Conservation (phyloP, 2,329 filamentous ascomycete genomes). For the Metarhizium robertsii region DNA sequence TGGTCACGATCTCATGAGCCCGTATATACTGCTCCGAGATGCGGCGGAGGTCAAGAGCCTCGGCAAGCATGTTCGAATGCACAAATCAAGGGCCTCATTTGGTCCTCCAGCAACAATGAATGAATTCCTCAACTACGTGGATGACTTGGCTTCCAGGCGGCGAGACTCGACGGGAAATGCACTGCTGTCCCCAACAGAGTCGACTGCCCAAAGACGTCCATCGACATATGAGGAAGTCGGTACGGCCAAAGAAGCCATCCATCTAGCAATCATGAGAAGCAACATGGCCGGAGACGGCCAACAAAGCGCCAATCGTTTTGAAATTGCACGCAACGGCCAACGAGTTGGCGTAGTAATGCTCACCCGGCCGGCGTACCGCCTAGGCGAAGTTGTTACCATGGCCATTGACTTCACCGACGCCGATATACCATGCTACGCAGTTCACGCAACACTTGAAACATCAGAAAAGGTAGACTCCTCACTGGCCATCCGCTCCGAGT, state of each 20-base stretch:
- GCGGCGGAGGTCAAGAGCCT: slow-evolving; percentile 56
- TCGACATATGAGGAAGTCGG: slow-evolving; percentile 47
- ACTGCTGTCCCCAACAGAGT: slow-evolving; percentile 63
- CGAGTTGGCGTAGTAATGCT: slow-evolving; percentile 88
- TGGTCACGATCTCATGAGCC: slow-evolving; percentile 88
- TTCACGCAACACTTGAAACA: slow-evolving; percentile 78
- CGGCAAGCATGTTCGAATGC: slow-evolving; percentile 15
- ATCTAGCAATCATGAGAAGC: slow-evolving; percentile 80
- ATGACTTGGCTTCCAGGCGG: slow-evolving; percentile 58
- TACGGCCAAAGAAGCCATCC: slow-evolving; percentile 76
- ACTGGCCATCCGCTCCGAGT: slow-evolving; percentile 74
- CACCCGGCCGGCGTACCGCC: slow-evolving; percentile 75
- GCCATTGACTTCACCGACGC: slow-evolving; percentile 75
- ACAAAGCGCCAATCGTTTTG: slow-evolving; percentile 84
- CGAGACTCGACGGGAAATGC: slow-evolving; percentile 45
- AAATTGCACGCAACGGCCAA: slow-evolving; percentile 85
- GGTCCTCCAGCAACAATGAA: slow-evolving; percentile 36
- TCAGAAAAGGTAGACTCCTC: slow-evolving; percentile 72
- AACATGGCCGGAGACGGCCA: slow-evolving; percentile 58
- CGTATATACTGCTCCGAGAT: slow-evolving; percentile 82
- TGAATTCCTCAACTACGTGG: slow-evolving; percentile 69
- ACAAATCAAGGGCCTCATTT: slow-evolving; percentile 18
- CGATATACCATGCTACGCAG: slow-evolving; percentile 73
- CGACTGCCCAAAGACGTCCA: slow-evolving; percentile 43
- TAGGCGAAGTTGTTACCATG: slow-evolving; percentile 80